These are phyloP conservation scores for Bathelium albidoporum DNA, from an alignment of 495 filamentous ascomycete genomes.

Conservation along the genomic window DNA sequence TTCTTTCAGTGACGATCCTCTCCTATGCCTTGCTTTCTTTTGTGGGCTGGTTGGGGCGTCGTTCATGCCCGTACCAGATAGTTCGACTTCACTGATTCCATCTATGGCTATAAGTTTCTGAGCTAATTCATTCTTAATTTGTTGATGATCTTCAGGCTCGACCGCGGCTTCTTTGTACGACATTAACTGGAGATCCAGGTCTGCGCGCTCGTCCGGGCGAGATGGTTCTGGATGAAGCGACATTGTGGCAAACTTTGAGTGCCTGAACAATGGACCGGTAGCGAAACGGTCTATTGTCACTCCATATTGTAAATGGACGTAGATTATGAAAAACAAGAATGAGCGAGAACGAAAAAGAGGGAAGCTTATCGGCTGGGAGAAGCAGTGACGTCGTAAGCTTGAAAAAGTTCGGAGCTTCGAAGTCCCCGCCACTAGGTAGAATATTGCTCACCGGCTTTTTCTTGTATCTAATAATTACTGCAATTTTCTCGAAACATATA, in stretches of 20 bases:
- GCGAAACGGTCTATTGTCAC: neutral
- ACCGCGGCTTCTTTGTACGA: slow-evolving; percentile 10
- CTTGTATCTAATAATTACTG: neutral
- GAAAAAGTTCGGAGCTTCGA: neutral
- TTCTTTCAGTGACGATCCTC: slow-evolving; percentile 1
- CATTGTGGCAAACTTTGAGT: slow-evolving; percentile 15
- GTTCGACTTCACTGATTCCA: neutral
- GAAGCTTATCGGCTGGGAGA: neutral
- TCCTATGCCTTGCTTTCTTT: slow-evolving; percentile 5
- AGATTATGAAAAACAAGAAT: neutral
- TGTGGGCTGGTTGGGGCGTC: neutral
- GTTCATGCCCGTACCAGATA: neutral
- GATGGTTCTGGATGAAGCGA: slow-evolving; percentile 14
- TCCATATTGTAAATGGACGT: neutral
- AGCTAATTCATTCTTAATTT: neutral
- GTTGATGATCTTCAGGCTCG: neutral
- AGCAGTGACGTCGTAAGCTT: slow-evolving; percentile 4
- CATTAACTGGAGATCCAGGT: slow-evolving; percentile 7
- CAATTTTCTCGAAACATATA: neutral
- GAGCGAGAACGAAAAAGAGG: neutral
- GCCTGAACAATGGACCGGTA: neutral
- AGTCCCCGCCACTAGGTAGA: neutral
- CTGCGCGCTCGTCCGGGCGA: slow-evolving; percentile 8
- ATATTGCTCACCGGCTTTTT: neutral
- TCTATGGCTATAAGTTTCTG: neutral